These are phyloP conservation scores for Globisporangium polare DNA, from an alignment of 352 stramenopile genomes.

Conservation along the genomic window DNA sequence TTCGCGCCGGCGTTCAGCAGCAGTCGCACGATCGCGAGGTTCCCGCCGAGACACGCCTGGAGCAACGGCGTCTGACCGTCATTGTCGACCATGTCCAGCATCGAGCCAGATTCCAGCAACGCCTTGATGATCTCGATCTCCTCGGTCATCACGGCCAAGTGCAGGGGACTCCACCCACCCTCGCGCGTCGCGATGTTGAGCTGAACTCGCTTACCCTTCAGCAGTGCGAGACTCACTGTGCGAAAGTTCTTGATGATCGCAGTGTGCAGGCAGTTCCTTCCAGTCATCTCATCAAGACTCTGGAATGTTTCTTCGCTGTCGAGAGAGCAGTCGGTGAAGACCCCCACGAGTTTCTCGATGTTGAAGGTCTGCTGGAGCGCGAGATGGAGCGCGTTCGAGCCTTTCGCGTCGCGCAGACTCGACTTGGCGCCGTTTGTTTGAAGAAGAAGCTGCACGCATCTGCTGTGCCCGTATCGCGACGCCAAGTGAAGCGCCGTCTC, in stretches of 20 bases:
- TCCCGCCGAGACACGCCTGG: conserved; percentile 49
- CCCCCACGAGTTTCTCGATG: conserved; percentile 45
- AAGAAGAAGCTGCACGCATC: conserved; percentile 37
- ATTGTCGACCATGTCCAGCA: conserved; percentile 56
- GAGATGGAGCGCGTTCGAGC: conserved; percentile 57
- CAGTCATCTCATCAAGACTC: conserved; percentile 35
- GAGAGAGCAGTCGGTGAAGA: conserved; percentile 28
- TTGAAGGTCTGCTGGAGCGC: conserved; percentile 60
- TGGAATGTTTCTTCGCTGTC: conserved; percentile 32
- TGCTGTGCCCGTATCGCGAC: conserved; percentile 32
- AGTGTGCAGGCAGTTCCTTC: conserved; percentile 54
- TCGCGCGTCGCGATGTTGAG: conserved; percentile 50
- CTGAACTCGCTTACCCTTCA: conserved; percentile 32
- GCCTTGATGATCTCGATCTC: conserved; percentile 41
- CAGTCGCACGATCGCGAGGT: conserved; percentile 43
- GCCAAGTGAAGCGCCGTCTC: conserved; percentile 52
- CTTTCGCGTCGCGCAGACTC: conserved; percentile 27
- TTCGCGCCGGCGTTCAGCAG: conserved; percentile 50
- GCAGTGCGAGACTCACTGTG: conserved; percentile 34
- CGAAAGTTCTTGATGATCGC: conserved; percentile 63
- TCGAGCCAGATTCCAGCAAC: conserved; percentile 39
- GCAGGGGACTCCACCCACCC: conserved; percentile 47
- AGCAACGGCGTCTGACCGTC: conserved; percentile 58
- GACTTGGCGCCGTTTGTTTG: conserved; percentile 18
- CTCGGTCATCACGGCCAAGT: conserved; percentile 63